These are phyloP conservation scores for Beauveria varroae DNA, from an alignment of 2,329 filamentous ascomycete species.

Conservation along the genomic window DNA sequence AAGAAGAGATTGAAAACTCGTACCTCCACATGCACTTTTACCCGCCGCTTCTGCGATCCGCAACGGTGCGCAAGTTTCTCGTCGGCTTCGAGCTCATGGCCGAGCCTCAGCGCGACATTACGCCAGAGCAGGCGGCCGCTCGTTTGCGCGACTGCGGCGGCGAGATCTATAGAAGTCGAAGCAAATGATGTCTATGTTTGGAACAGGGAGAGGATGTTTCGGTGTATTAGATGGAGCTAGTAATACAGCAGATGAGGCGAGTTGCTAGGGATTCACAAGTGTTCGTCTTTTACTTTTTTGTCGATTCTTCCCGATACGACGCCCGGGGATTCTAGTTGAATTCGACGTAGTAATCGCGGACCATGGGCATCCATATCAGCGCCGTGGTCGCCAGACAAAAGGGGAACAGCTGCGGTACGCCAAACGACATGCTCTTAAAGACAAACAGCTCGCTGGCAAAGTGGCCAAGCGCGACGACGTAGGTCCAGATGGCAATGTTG, in stretches of 20 bases:
- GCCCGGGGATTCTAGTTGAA: constrained; percentile 18
- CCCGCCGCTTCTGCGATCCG: constrained; percentile 82
- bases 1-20: constrained; percentile 77
- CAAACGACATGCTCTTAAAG: constrained; percentile 67
- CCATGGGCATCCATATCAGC: constrained; percentile 54
- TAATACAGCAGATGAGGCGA: neutral
- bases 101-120: constrained; percentile 97
- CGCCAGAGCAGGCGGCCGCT: constrained; percentile 85
- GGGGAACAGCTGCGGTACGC: constrained; percentile 47
- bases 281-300: neutral
- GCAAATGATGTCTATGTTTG: neutral
- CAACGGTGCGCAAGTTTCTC: constrained; percentile 90
- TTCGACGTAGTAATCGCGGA: constrained; percentile 63
- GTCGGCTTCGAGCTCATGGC: constrained; percentile 96
- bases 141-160: constrained; percentile 70
- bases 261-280: neutral
- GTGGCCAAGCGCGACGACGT: constrained; percentile 67
- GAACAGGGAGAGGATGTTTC: neutral
- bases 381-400: constrained; percentile 43
- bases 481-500: constrained; percentile 75
- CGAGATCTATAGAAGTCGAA: constrained; percentile 69
- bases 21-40: constrained; percentile 98
- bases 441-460: constrained; percentile 75
- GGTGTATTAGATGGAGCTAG: neutral
- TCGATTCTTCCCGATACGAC: neutral